A percentile compares a stretch with the other conserved stretches of the same genome.
These are phyloP conservation scores for Pyrrhoderma noxium DNA, from an alignment of 1,284 basidiomycete genomes.

Conservation along the genomic window DNA sequence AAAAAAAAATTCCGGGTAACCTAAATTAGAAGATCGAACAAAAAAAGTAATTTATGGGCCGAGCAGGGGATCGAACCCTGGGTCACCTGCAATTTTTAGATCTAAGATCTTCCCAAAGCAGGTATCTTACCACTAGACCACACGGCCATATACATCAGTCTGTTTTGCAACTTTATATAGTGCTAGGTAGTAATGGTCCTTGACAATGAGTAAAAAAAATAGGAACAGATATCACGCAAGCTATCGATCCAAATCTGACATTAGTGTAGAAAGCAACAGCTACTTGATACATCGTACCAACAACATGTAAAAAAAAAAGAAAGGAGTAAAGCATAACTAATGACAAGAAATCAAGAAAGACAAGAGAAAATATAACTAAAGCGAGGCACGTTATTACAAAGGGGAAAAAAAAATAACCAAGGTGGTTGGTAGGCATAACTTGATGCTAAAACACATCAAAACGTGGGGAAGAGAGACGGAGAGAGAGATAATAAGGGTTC, in stretches of 20 bases:
- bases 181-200: background rate
- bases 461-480: no score
- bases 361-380: background rate
- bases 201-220: background rate
- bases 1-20: no score
- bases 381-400: slow-evolving; percentile 11
- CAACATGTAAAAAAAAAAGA: background rate
- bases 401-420: slow-evolving; percentile 13
- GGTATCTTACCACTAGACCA: slow-evolving; percentile 7
- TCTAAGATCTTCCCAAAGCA: background rate
- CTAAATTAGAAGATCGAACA: no score
- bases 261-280: no score
- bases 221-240: no score
- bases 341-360: background rate
- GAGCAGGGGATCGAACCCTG: slow-evolving; percentile 6
- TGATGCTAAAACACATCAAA: no score
- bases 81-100: slow-evolving; percentile 1
- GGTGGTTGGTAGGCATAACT: slow-evolving; percentile 7
- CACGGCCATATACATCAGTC: background rate
- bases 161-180: background rate
- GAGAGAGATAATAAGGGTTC: no score
- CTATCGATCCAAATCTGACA: no score
- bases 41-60: background rate
- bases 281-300: background rate
- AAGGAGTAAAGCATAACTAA: background rate